Base-by-base conservation (phyloP, 306 rosid genomes). In the Prunus mume region DNA sequence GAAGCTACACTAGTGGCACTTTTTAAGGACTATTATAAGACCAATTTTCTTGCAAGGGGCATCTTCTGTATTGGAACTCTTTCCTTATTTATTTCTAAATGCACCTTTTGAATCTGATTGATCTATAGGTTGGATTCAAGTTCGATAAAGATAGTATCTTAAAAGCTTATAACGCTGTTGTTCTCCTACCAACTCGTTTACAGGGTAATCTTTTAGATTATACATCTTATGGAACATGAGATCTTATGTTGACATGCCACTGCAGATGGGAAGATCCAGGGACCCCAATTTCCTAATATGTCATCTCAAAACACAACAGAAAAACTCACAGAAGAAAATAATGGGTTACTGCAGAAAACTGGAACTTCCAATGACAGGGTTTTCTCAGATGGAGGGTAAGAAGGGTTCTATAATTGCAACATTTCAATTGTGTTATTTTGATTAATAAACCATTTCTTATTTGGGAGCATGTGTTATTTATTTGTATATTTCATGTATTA, bases 221-320 rank as follows among this genome's bases (percentile, higher is more conserved):
- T 66, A 74, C 25, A 77, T 80, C 45, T 68, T 79, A 32, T 83
- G 71, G 75, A 80, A 77, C 86, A 57, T n/a, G 70, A 77, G 77
- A 78, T 83, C 92, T 92, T 87, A 87, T 83, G 62, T 85, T 78
- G 82, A 76, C 77, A 79, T 83, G 87, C 85, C 88, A 73, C 90
- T 95, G 97, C 97, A 95, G 97, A 92, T 88, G 87, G 85, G 87
- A 84, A 81, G 87, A 85, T 85, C 69, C 93, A 90, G 89, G 95
- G 73, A 75, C 71, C 82, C 61, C 84, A 86, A 68, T 81, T 80
- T 70, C 70, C 75, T 75, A 76, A 75, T 73, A 68, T 79, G 75
- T 78, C 85, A 76, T 63, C 66, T 56, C 79, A 83, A 80, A 67
- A 82, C 68, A 83, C 88, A 69, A 61, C 91, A 73, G 76, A 76